phyloP scores from a whole-genome alignment of 2,329 filamentous ascomycete genomes.

The Penicillium crustosum region DNA sequence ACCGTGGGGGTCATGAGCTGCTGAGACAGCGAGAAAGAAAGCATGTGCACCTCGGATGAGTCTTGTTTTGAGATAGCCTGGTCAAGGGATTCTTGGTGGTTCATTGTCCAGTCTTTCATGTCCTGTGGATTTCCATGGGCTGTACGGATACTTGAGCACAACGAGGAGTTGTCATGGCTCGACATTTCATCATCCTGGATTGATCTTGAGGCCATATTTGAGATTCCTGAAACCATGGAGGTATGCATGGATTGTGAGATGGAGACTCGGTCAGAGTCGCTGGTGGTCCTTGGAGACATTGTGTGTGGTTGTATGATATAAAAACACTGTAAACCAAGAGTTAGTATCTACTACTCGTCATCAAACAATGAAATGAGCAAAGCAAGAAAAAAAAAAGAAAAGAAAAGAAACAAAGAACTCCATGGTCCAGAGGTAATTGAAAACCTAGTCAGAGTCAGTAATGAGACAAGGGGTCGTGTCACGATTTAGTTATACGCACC shows the following conservation, averaged over 20 bases:
- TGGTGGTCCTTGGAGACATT: conserved; percentile 43
- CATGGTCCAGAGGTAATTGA: conserved; percentile 19
- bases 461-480: not conserved
- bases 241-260: conserved; percentile 39
- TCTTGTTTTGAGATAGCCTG: conserved; percentile 39
- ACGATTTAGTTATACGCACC: conserved; percentile 15
- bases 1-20: conserved; percentile 41
- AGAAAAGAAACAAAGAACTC: conserved; percentile 11
- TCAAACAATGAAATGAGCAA: conserved; percentile 11
- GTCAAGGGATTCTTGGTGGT: conserved; percentile 42
- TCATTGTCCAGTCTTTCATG: conserved; percentile 41
- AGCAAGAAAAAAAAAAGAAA: conserved; percentile 15
- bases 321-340: conserved; percentile 34
- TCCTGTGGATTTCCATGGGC: conserved; percentile 37
- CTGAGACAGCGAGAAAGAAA: conserved; percentile 45
- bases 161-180: conserved; percentile 44
- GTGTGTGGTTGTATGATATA: conserved; percentile 27
- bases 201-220: conserved; percentile 41
- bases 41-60: conserved; percentile 43
- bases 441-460: conserved; percentile 16
- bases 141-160: conserved; percentile 41
- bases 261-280: conserved; percentile 39
- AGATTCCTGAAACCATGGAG: conserved; percentile 38
- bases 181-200: conserved; percentile 47
- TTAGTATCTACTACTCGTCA: conserved; percentile 34